These are phyloP conservation scores for Tolypocladium ophioglossoides DNA, from an alignment of 2,329 filamentous ascomycete genomes.

Conservation along the genomic window DNA sequence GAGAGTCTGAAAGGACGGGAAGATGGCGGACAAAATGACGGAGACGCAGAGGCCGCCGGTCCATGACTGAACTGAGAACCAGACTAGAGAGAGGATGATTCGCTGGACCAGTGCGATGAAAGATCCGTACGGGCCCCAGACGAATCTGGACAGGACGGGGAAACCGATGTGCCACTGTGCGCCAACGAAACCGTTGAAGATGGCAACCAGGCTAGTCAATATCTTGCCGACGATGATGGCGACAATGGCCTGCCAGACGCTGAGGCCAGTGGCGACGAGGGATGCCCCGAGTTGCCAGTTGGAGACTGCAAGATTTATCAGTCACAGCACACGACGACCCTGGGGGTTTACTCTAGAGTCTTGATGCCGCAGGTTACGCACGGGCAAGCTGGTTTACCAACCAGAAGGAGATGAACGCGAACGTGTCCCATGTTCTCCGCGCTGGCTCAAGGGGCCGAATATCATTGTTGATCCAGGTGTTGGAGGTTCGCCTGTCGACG, in stretches of 20 bases:
- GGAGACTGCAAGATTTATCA: too few relatives aligned
- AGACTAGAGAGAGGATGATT: too few relatives aligned
- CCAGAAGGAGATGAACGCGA: too few relatives aligned
- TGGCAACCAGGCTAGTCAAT: conserved; percentile 9
- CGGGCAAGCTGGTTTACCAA: too few relatives aligned
- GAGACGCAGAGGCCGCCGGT: too few relatives aligned
- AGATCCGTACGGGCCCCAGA: conserved; percentile 36
- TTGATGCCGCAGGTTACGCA: too few relatives aligned
- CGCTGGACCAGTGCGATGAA: conserved; percentile 7
- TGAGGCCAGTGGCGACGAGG: neutral
- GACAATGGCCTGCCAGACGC: neutral
- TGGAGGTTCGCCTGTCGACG: too few relatives aligned
- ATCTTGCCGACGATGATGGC: conserved; percentile 9
- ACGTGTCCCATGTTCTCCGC: too few relatives aligned
- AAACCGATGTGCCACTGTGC: conserved; percentile 15
- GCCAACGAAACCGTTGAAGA: conserved; percentile 12
- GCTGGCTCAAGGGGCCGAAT: too few relatives aligned
- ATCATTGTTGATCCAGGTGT: too few relatives aligned
- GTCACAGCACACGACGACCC: too few relatives aligned
- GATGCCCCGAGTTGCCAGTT: neutral
- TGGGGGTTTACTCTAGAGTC: too few relatives aligned
- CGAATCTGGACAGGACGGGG: conserved; percentile 24
- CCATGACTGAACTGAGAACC: neutral
- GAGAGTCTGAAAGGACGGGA: conserved; percentile 8
- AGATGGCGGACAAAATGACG: neutral